These are phyloP conservation scores for Magnusiomyces ingens DNA, from an alignment of 1,139 yeast genomes.

Conservation along the genomic window DNA sequence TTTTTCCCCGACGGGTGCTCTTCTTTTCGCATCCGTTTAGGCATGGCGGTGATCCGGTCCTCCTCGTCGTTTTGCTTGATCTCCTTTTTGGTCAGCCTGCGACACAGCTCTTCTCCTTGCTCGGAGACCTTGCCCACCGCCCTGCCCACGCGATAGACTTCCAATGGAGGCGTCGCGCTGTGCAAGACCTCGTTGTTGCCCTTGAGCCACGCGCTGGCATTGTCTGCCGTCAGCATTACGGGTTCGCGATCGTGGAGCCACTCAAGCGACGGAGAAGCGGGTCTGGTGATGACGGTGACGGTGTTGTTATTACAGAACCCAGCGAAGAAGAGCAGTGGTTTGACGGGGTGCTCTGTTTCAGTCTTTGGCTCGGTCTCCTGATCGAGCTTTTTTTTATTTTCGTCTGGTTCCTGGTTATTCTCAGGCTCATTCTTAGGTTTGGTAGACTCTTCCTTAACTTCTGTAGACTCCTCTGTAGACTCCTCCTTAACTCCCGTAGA, in stretches of 20 bases:
- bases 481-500: too few relatives aligned
- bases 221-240: slow-evolving; percentile 25
- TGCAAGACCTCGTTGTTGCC: slow-evolving; percentile 32
- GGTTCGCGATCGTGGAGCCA: slow-evolving; percentile 84
- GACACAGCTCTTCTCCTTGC: background rate
- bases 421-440: too few relatives aligned
- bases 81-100: slow-evolving; percentile 31
- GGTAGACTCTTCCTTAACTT: too few relatives aligned
- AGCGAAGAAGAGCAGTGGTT: slow-evolving; percentile 56
- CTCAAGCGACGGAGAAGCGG: slow-evolving; percentile 48
- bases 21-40: background rate
- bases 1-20: slow-evolving; percentile 15
- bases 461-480: too few relatives aligned
- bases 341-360: slow-evolving; percentile 37
- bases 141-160: background rate
- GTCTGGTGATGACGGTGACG: slow-evolving; percentile 68
- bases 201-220: slow-evolving; percentile 58
- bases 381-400: too few relatives aligned
- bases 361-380: too few relatives aligned
- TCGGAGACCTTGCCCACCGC: background rate
- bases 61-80: slow-evolving; percentile 32
- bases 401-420: too few relatives aligned
- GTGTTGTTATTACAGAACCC: slow-evolving; percentile 57
- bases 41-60: slow-evolving; percentile 36
- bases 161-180: background rate